Percentiles rank a stretch among this genome's conserved stretches.
Conservation (phyloP, 1,139 yeast species). For the Scheffersomyces quercinus region DNA sequence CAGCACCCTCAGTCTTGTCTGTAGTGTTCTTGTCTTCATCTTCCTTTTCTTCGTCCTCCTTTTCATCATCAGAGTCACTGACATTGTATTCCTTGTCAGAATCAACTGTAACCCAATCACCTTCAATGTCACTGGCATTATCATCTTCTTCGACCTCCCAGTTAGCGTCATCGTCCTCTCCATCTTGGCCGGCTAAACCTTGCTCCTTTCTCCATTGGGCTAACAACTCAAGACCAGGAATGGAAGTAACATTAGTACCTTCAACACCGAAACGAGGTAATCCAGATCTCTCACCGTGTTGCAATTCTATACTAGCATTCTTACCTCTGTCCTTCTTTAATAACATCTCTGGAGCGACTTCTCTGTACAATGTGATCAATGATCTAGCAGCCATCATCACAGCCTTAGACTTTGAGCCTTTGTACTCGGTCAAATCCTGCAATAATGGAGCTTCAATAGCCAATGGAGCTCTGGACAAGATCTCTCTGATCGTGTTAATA, state of each 20-base stretch:
- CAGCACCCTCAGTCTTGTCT: conserved; percentile 56
- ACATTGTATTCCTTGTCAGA: conserved; percentile 58
- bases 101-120: conserved; percentile 62
- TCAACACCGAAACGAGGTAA: conserved; percentile 76
- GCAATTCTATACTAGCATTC: conserved; percentile 77
- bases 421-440: conserved; percentile 87
- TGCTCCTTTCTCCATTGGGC: conserved; percentile 85
- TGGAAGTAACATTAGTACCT: conserved; percentile 56
- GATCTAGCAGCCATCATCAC: conserved; percentile 94
- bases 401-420: conserved; percentile 89
- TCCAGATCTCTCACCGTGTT: conserved; percentile 45
- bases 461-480: conserved; percentile 87
- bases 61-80: conserved; percentile 54
- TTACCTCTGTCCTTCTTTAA: conserved; percentile 90
- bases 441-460: conserved; percentile 85
- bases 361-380: conserved; percentile 83
- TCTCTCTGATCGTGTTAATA: conserved; percentile 89
- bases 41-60: conserved; percentile 34
- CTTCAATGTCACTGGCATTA: conserved; percentile 57
- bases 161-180: conserved; percentile 38
- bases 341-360: conserved; percentile 95
- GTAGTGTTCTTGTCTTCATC: conserved; percentile 34
- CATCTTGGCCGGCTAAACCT: conserved; percentile 46
- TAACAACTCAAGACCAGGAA: conserved; percentile 88
- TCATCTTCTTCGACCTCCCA: conserved; percentile 50